phyloP scores from a whole-genome alignment of 768 basidiomycete genomes.

The Boletus barrowsii region DNA sequence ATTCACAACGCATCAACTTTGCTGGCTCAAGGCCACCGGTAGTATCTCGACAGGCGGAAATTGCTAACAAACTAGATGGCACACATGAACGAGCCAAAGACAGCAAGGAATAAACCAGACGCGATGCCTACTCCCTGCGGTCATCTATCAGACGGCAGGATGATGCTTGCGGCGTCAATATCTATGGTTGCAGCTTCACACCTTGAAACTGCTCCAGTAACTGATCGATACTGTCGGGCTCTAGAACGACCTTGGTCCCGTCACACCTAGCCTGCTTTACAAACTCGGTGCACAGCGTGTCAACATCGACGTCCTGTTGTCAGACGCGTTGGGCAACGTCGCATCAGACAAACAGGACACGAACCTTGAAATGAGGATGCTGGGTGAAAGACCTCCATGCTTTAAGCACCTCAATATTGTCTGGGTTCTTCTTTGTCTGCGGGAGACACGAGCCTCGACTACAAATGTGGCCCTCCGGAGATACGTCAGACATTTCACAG shows the following conservation, averaged over 20 bases:
- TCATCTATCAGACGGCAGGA: constrained; percentile 6
- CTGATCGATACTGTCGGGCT: constrained; percentile 42
- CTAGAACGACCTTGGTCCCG: constrained; percentile 78
- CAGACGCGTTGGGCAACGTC: background rate
- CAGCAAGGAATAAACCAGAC: constrained; percentile 18
- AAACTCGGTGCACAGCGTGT: constrained; percentile 75
- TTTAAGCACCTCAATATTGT: constrained; percentile 73
- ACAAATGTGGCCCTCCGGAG: constrained; percentile 50
- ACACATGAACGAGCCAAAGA: constrained; percentile 15
- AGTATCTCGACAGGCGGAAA: background rate
- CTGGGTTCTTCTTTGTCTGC: constrained; percentile 61
- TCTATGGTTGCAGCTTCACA: constrained; percentile 21
- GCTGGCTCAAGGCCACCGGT: too few species aligned
- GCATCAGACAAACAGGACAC: constrained; percentile 22
- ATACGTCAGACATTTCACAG: constrained; percentile 43
- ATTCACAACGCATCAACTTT: too few species aligned
- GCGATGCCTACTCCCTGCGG: background rate
- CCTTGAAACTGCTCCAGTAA: constrained; percentile 39
- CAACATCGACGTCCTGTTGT: constrained; percentile 69
- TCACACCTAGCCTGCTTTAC: constrained; percentile 80
- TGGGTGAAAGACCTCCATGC: constrained; percentile 78
- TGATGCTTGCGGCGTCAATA: constrained; percentile 1
- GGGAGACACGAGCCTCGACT: constrained; percentile 71
- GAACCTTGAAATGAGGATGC: constrained; percentile 72
- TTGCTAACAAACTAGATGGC: constrained; percentile 4